Conservation (phyloP, 495 filamentous ascomycete species). For the Elaphomyces granulatus region DNA sequence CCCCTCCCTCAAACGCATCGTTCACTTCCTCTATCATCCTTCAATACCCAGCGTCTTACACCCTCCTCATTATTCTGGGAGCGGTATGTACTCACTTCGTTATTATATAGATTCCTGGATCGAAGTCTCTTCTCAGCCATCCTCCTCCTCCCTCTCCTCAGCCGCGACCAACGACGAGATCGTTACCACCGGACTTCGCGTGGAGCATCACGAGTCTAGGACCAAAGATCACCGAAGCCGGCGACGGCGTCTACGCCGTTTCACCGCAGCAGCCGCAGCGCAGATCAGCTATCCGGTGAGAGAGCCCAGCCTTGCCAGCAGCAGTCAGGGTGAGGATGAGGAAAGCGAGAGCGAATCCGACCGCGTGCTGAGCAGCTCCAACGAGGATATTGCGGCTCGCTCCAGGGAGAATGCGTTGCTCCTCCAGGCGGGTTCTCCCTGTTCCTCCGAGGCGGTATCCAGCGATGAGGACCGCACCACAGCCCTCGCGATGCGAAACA, state of each 20-base stretch:
- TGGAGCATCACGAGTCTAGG: slow-evolving; percentile 38
- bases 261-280: slow-evolving; percentile 29
- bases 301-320: slow-evolving; percentile 30
- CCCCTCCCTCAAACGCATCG: neutral
- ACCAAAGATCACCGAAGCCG: slow-evolving; percentile 33
- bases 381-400: slow-evolving; percentile 47
- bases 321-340: slow-evolving; percentile 84
- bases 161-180: slow-evolving; percentile 63
- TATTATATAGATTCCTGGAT: slow-evolving; percentile 83
- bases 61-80: neutral
- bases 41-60: neutral
- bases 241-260: slow-evolving; percentile 38
- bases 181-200: slow-evolving; percentile 68
- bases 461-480: slow-evolving; percentile 66
- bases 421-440: slow-evolving; percentile 11
- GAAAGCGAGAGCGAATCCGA: slow-evolving; percentile 81
- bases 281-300: slow-evolving; percentile 35
- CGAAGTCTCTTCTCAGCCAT: slow-evolving; percentile 85
- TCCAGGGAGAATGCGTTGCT: slow-evolving; percentile 12
- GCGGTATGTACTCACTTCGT: slow-evolving; percentile 39
- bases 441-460: slow-evolving; percentile 17
- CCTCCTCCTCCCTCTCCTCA: slow-evolving; percentile 81
- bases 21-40: neutral
- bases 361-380: slow-evolving; percentile 68
- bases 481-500: slow-evolving; percentile 52